phyloP scores from a whole-genome alignment of 306 rosid species.

The Trichosanthes cucumerina region DNA sequence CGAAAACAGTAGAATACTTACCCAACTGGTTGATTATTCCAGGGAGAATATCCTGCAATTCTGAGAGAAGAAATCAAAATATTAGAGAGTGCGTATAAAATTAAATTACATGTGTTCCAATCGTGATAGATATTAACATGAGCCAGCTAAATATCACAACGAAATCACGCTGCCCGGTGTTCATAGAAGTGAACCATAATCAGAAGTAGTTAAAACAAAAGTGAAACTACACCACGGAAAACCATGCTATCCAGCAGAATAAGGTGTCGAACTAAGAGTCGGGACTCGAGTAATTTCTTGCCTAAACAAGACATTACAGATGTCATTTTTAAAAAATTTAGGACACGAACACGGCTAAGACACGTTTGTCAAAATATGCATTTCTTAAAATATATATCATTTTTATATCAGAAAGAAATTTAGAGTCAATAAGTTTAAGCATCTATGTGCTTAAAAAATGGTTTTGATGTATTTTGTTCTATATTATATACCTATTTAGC shows the following conservation, averaged over 20 bases:
- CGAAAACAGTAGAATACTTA: slow-evolving; percentile 10
- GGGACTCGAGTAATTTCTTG: background rate
- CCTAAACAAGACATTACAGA: background rate
- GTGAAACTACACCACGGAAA: background rate
- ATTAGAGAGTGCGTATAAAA: background rate
- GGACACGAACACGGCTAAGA: too few relatives aligned
- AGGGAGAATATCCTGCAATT: slow-evolving; percentile 96
- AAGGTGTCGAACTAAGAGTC: background rate
- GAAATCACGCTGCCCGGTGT: background rate
- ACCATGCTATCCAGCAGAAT: background rate
- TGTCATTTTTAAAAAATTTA: too few relatives aligned
- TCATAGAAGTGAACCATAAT: background rate
- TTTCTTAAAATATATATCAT: too few relatives aligned
- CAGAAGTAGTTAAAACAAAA: background rate
- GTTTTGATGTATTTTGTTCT: too few relatives aligned
- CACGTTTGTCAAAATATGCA: too few relatives aligned
- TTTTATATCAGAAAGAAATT: too few relatives aligned
- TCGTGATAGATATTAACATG: background rate
- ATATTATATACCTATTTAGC: too few relatives aligned
- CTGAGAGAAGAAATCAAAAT: slow-evolving; percentile 29
- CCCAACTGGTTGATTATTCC: slow-evolving; percentile 88
- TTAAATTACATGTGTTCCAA: background rate
- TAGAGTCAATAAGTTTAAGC: too few relatives aligned
- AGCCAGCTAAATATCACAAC: background rate
- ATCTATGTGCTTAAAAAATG: too few relatives aligned